Evolutionary conservation across 768 basidiomycete species (phyloP), one percentile per base, ranked within the genome.

Genomic region (Leccinum subgranulosum): DNA sequence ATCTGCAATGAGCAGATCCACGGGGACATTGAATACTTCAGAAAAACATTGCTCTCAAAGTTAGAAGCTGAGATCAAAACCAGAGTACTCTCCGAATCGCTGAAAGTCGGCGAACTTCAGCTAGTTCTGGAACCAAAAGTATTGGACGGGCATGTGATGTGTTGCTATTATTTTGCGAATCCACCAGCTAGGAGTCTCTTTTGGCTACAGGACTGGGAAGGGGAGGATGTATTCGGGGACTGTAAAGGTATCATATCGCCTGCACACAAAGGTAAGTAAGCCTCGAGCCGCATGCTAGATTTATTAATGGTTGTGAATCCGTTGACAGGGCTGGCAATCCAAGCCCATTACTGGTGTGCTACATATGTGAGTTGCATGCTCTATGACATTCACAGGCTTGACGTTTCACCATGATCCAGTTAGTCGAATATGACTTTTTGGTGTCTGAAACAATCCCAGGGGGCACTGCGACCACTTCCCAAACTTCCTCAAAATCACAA

Each of bases 151-250:
- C 2, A 27, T 66, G 17, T 69, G 71, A 59, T 59, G 75, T 69
- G 72, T 61, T 59, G 75, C 58, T 85, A 85, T 65, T 85, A 84
- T 61, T 82, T 81, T 56, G 81, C 76, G 33, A 75, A 83, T 59
- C 82, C 84, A 49, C 27, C 60, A 1, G 66, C 69, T 0, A 76
- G 80, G 21, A 66, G 71, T 19, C 69, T 86, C 10, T 86, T 86
- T 60, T 87, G 81, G 76, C 55, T 85, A 34, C 76, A 85, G 43
- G 60, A 72, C 0, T 80, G 76, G 55, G 64, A 76, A 0, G 73
- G 76, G 2, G 39, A 55, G 0, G 53, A 67, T 6, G 63, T 84
- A 31, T 62, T 74, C 19, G 29, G 25, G 27, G 62, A 67, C 4
- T 71, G 71, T 41, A 56, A 23, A 50, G 69, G 69, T 5, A 14